Evolutionary conservation across 768 basidiomycete genomes (phyloP).

Genomic region (Harrya chromipes): DNA sequence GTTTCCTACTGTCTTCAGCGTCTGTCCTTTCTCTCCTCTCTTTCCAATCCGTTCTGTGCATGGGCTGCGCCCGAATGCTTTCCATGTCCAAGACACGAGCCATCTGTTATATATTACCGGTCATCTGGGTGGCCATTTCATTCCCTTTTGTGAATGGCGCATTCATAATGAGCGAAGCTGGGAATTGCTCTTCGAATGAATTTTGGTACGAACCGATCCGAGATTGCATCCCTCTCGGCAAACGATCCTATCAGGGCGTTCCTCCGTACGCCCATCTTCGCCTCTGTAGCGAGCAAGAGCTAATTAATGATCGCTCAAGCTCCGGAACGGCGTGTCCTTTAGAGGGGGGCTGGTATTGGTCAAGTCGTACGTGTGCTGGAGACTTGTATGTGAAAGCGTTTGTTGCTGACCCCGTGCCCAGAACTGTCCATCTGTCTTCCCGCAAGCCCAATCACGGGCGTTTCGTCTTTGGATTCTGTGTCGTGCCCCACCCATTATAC

Average conservation of each 20-base stretch:
- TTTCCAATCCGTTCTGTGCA: not conserved
- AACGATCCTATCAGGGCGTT: conserved; percentile 2
- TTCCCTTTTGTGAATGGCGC: conserved; percentile 6
- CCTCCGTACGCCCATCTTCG: conserved; percentile 11
- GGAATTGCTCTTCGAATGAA: conserved; percentile 15
- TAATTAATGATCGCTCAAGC: conserved; percentile 7
- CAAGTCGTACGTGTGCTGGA: conserved; percentile 6
- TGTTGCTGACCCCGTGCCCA: conserved; percentile 1
- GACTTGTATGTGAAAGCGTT: not conserved
- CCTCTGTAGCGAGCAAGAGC: not conserved
- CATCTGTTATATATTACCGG: not conserved
- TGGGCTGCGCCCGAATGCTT: conserved; percentile 4
- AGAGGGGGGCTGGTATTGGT: conserved; percentile 15
- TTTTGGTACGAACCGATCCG: conserved; percentile 13
- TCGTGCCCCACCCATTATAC: conserved; percentile 7
- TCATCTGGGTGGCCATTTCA: conserved; percentile 7
- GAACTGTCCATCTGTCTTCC: conserved; percentile 15
- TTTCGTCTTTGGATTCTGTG: not conserved
- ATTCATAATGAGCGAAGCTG: conserved; percentile 4
- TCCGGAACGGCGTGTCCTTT: conserved; percentile 6
- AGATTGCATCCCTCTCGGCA: conserved; percentile 9
- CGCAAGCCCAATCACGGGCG: not conserved
- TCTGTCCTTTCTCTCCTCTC: not conserved
- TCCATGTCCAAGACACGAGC: conserved; percentile 1
- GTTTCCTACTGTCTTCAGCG: not conserved